Conservation (phyloP, 768 basidiomycete genomes). For the Suillus fuscotomentosus region DNA sequence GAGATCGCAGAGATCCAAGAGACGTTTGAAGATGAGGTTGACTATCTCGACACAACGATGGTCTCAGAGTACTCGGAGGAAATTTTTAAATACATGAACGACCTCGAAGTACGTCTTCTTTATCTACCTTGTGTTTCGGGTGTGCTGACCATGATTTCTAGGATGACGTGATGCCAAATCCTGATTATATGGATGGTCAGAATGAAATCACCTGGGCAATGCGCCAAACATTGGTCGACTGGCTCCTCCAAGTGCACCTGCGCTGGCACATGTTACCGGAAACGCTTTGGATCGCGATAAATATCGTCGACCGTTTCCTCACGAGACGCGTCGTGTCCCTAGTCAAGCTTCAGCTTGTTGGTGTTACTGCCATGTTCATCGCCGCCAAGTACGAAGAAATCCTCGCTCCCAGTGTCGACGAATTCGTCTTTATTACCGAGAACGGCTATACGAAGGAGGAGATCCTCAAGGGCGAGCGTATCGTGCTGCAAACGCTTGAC, state of each 20-base stretch:
- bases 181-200: slow-evolving; percentile 93
- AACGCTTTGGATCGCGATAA: slow-evolving; percentile 98
- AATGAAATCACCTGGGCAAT: slow-evolving; percentile 91
- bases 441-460: slow-evolving; percentile 93
- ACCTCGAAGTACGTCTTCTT: slow-evolving; percentile 71
- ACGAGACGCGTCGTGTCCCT: slow-evolving; percentile 85
- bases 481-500: slow-evolving; percentile 92
- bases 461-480: slow-evolving; percentile 96
- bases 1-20: slow-evolving; percentile 66
- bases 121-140: background rate
- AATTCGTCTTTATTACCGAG: slow-evolving; percentile 98
- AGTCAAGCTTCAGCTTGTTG: slow-evolving; percentile 93
- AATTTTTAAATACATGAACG: slow-evolving; percentile 94
- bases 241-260: slow-evolving; percentile 96
- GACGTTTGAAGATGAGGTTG: slow-evolving; percentile 67
- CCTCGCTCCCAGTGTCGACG: slow-evolving; percentile 94
- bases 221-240: slow-evolving; percentile 97
- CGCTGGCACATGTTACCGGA: slow-evolving; percentile 99
- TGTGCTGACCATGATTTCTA: slow-evolving; percentile 33
- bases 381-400: slow-evolving; percentile 99
- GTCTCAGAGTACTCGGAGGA: slow-evolving; percentile 99
- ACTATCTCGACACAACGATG: slow-evolving; percentile 81
- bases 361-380: slow-evolving; percentile 98
- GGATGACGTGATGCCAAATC: slow-evolving; percentile 87
- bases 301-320: slow-evolving; percentile 92